A percentile compares a stretch with the other conserved stretches of the same genome.
These are phyloP conservation scores for Brassica rapa DNA, from an alignment of 345 rosid species.

Conservation along the genomic window DNA sequence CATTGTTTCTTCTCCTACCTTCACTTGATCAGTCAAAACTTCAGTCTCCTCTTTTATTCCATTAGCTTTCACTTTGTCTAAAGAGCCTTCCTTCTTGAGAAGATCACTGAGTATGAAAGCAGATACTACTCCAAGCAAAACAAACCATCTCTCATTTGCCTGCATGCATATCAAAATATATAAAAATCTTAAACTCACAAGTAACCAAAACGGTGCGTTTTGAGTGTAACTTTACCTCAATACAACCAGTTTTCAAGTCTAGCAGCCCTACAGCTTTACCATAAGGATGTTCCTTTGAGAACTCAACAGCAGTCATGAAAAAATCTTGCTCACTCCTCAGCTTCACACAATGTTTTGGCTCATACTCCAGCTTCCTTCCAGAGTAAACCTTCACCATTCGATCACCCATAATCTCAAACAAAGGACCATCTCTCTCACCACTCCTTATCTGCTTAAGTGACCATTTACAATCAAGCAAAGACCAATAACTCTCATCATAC, in stretches of 20 bases:
- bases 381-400: slow-evolving; percentile 59
- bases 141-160: slow-evolving; percentile 69
- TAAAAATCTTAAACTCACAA: background rate
- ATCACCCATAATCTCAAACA: slow-evolving; percentile 65
- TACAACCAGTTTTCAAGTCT: slow-evolving; percentile 58
- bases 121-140: slow-evolving; percentile 57
- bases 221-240: slow-evolving; percentile 51
- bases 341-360: slow-evolving; percentile 54
- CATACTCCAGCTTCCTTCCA: slow-evolving; percentile 79
- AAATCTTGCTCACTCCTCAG: slow-evolving; percentile 55
- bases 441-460: slow-evolving; percentile 48
- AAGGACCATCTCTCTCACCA: slow-evolving; percentile 42
- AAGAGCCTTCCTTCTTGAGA: slow-evolving; percentile 51
- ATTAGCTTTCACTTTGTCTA: slow-evolving; percentile 28
- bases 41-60: slow-evolving; percentile 29
- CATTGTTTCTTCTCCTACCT: slow-evolving; percentile 32
- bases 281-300: slow-evolving; percentile 70
- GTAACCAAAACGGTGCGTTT: background rate
- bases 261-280: slow-evolving; percentile 83
- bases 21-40: slow-evolving; percentile 21
- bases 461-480: slow-evolving; percentile 71
- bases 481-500: slow-evolving; percentile 57
- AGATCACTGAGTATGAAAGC: slow-evolving; percentile 63
- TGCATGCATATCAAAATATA: slow-evolving; percentile 31
- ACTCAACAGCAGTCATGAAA: slow-evolving; percentile 71